Conservation (phyloP, 1,284 basidiomycete species). For the Leucocoprinus gongylophorus region DNA sequence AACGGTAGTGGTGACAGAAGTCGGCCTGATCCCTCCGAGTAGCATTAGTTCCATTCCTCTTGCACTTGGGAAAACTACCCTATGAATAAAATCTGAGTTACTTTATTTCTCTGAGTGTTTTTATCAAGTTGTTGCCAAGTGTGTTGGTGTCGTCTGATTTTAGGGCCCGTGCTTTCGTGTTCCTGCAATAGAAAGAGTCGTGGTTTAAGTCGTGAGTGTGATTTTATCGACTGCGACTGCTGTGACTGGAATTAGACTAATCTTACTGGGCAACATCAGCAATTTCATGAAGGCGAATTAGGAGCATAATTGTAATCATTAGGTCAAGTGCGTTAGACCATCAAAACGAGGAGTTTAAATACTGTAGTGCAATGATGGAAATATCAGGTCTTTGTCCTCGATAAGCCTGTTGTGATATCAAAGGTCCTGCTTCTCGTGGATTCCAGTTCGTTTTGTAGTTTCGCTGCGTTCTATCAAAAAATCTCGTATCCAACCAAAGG, state of each 20-base stretch:
- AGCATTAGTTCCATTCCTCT: conserved; percentile 76
- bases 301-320: conserved; percentile 1
- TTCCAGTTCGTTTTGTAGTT: background rate
- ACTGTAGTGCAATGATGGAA: background rate
- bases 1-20: conserved; percentile 95
- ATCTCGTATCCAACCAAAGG: conserved; percentile 61
- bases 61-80: conserved; percentile 54
- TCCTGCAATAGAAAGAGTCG: background rate
- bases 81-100: conserved; percentile 23
- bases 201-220: too few relatives aligned
- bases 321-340: background rate
- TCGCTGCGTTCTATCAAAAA: conserved; percentile 35
- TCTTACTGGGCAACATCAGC: too few relatives aligned
- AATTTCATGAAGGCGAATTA: too few relatives aligned
- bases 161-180: too few relatives aligned
- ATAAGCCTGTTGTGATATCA: background rate
- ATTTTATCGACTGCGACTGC: too few relatives aligned
- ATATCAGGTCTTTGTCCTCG: background rate
- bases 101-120: background rate
- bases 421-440: conserved; percentile 4
- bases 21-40: conserved; percentile 85
- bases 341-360: background rate
- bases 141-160: too few relatives aligned
- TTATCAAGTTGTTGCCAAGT: background rate
- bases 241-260: too few relatives aligned